These are phyloP conservation scores for Cocos nucifera DNA, from an alignment of 176 grass and related monocot species.

Conservation along the genomic window DNA sequence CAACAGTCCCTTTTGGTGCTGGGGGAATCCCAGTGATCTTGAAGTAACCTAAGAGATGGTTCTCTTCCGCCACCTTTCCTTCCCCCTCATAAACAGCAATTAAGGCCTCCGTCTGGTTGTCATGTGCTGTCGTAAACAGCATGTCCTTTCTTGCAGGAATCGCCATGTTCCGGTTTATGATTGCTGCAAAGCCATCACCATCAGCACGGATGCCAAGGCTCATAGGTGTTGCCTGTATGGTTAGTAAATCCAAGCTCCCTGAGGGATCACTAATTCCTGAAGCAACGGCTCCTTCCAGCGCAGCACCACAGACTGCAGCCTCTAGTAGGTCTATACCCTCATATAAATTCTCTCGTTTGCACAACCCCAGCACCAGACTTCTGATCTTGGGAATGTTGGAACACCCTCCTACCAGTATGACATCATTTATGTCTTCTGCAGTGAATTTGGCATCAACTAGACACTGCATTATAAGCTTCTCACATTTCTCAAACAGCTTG, in stretches of 20 bases:
- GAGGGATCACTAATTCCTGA: constrained; percentile 45
- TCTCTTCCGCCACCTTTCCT: constrained; percentile 33
- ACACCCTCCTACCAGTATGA: constrained; percentile 63
- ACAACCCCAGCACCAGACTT: constrained; percentile 44
- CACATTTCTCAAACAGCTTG: constrained; percentile 39
- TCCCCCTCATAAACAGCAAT: constrained; percentile 58
- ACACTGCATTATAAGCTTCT: constrained; percentile 42
- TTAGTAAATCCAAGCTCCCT: constrained; percentile 50
- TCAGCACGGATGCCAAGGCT: constrained; percentile 45
- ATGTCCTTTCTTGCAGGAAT: constrained; percentile 53
- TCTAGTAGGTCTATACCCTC: constrained; percentile 37
- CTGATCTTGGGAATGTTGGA: constrained; percentile 44
- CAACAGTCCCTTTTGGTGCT: constrained; percentile 26
- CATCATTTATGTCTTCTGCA: constrained; percentile 40
- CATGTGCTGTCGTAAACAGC: constrained; percentile 38
- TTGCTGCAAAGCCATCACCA: constrained; percentile 1
- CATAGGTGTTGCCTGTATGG: constrained; percentile 44
- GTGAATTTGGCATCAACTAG: constrained; percentile 38
- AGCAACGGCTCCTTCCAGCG: constrained; percentile 58
- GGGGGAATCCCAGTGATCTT: constrained; percentile 51
- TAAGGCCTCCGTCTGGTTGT: constrained; percentile 46
- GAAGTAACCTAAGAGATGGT: constrained; percentile 55
- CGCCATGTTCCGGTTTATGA: constrained; percentile 48
- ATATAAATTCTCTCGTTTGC: constrained; percentile 35
- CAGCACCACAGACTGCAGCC: constrained; percentile 51